phyloP scores from a whole-genome alignment of 2,329 filamentous ascomycete species.

The Aureobasidium sp. region DNA sequence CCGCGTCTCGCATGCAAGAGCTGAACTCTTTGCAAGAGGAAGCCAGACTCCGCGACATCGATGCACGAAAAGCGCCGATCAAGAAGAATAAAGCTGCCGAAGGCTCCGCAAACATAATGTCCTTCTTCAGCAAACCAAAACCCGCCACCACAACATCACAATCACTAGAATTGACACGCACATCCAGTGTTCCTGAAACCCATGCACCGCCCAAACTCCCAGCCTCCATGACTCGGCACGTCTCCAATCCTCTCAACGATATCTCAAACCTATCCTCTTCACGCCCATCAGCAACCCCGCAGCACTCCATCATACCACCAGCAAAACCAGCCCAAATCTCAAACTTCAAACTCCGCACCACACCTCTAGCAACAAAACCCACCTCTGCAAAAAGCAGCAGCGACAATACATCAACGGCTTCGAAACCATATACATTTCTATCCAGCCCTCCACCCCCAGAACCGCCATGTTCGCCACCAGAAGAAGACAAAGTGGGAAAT shows the following conservation, averaged over 20 bases:
- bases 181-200: constrained; percentile 1
- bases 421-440: constrained; percentile 42
- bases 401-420: constrained; percentile 20
- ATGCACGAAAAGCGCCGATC: constrained; percentile 23
- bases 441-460: constrained; percentile 36
- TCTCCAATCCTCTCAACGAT: constrained; percentile 24
- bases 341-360: constrained; percentile 25
- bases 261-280: constrained; percentile 27
- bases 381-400: not conserved
- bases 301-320: not conserved
- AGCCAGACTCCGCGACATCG: constrained; percentile 23
- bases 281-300: constrained; percentile 10
- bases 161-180: constrained; percentile 3
- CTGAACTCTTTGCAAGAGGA: constrained; percentile 32
- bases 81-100: constrained; percentile 33
- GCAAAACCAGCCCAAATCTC: not conserved
- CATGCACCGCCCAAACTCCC: not conserved
- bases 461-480: constrained; percentile 17
- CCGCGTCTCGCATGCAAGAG: constrained; percentile 32
- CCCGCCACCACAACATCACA: not conserved
- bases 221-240: not conserved
- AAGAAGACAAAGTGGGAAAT: constrained; percentile 15
- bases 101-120: constrained; percentile 45
- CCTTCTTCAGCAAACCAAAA: constrained; percentile 41
- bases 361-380: constrained; percentile 30